phyloP scores from a whole-genome alignment of 441 rosid species.

The Breynia disticha region DNA sequence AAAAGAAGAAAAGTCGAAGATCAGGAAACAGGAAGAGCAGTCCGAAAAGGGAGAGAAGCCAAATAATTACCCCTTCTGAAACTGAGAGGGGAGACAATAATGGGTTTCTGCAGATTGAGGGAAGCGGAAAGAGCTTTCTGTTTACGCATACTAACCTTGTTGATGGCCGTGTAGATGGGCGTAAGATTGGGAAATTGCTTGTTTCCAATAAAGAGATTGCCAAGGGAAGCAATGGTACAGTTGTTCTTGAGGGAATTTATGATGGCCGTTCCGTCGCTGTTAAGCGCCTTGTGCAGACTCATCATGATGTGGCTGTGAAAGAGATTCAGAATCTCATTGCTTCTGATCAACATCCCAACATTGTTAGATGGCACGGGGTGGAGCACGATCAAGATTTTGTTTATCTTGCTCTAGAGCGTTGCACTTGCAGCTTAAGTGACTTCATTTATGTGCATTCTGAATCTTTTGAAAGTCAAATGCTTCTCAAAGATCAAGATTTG shows the following conservation, averaged over 20 bases:
- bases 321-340: constrained; percentile 83
- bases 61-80: constrained; percentile 19
- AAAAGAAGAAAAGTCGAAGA: constrained; percentile 59
- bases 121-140: constrained; percentile 28
- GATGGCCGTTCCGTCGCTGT: constrained; percentile 79
- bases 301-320: constrained; percentile 78
- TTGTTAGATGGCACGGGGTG: constrained; percentile 85
- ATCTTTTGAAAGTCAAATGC: constrained; percentile 28
- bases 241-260: constrained; percentile 72
- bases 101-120: constrained; percentile 24
- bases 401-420: constrained; percentile 79
- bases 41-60: constrained; percentile 30
- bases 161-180: constrained; percentile 36
- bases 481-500: constrained; percentile 23
- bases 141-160: constrained; percentile 24
- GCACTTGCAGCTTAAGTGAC: constrained; percentile 76
- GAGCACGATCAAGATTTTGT: constrained; percentile 79
- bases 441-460: constrained; percentile 42
- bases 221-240: constrained; percentile 77
- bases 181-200: constrained; percentile 59
- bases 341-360: constrained; percentile 77
- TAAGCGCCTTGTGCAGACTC: constrained; percentile 76
- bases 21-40: constrained; percentile 35
- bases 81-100: constrained; percentile 15
- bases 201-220: constrained; percentile 71